These are phyloP conservation scores for Phytophthora fragariaefolia DNA, from an alignment of 352 stramenopile species.

Conservation along the genomic window DNA sequence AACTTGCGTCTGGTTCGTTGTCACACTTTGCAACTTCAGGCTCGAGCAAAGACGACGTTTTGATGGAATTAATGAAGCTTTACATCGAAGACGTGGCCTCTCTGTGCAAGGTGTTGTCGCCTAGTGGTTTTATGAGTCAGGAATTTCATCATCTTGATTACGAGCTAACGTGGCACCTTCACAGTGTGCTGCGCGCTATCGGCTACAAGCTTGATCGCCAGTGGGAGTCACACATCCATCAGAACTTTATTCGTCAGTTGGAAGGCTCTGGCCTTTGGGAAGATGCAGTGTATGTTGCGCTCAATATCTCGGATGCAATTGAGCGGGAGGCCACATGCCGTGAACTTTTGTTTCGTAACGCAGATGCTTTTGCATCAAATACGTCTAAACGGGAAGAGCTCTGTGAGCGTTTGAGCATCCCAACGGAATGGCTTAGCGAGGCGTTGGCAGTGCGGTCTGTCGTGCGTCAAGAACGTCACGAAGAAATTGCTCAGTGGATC, in stretches of 20 bases:
- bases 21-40: slow-evolving; percentile 37
- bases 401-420: slow-evolving; percentile 54
- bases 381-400: slow-evolving; percentile 54
- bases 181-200: slow-evolving; percentile 73
- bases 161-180: slow-evolving; percentile 80
- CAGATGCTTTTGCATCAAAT: slow-evolving; percentile 53
- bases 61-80: slow-evolving; percentile 79
- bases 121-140: slow-evolving; percentile 55
- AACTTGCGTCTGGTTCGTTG: slow-evolving; percentile 38
- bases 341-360: slow-evolving; percentile 71
- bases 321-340: slow-evolving; percentile 70
- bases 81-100: slow-evolving; percentile 61
- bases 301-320: slow-evolving; percentile 67
- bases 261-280: slow-evolving; percentile 70
- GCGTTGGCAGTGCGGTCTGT: slow-evolving; percentile 64
- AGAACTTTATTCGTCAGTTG: slow-evolving; percentile 85
- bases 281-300: slow-evolving; percentile 78
- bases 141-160: slow-evolving; percentile 63
- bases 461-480: slow-evolving; percentile 52
- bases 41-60: slow-evolving; percentile 56
- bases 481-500: slow-evolving; percentile 83
- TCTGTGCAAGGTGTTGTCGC: slow-evolving; percentile 65
- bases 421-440: slow-evolving; percentile 75
- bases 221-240: slow-evolving; percentile 81
- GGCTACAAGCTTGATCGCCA: slow-evolving; percentile 78